Conservation (phyloP, 2,329 filamentous ascomycete species). For the Colletotrichum eremochloae region DNA sequence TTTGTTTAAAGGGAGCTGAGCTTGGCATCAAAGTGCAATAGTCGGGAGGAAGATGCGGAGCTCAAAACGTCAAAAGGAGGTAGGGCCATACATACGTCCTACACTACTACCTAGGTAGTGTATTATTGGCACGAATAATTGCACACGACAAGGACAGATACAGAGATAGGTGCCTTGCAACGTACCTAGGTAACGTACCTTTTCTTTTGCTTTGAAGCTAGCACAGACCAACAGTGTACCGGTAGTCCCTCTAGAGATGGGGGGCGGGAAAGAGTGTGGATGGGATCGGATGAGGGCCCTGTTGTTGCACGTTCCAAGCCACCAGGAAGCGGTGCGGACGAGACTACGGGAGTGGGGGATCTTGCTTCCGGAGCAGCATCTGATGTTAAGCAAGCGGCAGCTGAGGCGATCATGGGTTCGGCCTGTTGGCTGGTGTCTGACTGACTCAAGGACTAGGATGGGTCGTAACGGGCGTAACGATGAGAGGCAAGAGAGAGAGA, state of each 20-base stretch:
- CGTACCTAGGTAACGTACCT: neutral
- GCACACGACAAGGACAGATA: neutral
- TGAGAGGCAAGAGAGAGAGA: neutral
- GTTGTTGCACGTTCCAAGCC: slow-evolving; percentile 1
- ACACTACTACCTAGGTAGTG: neutral
- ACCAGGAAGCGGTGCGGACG: neutral
- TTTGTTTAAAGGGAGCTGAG: neutral
- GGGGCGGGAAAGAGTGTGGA: neutral
- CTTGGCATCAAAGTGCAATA: slow-evolving; percentile 12
- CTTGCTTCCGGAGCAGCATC: slow-evolving; percentile 18
- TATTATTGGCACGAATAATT: neutral
- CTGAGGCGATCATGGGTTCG: slow-evolving; percentile 8
- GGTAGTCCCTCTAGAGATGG: too few relatives aligned
- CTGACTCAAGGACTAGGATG: slow-evolving; percentile 19
- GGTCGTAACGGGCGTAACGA: neutral
- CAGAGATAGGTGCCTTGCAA: neutral
- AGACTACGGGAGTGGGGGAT: slow-evolving; percentile 2
- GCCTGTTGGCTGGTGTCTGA: slow-evolving; percentile 6
- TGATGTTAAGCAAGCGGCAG: slow-evolving; percentile 15
- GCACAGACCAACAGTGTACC: slow-evolving; percentile 12
- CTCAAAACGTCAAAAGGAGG: slow-evolving; percentile 5
- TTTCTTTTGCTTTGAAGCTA: neutral
- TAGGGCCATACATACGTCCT: slow-evolving; percentile 4
- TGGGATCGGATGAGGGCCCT: neutral
- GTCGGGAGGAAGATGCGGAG: neutral